Conservation (phyloP, 2,329 filamentous ascomycete species). For the Mycosphaerella sp. region DNA sequence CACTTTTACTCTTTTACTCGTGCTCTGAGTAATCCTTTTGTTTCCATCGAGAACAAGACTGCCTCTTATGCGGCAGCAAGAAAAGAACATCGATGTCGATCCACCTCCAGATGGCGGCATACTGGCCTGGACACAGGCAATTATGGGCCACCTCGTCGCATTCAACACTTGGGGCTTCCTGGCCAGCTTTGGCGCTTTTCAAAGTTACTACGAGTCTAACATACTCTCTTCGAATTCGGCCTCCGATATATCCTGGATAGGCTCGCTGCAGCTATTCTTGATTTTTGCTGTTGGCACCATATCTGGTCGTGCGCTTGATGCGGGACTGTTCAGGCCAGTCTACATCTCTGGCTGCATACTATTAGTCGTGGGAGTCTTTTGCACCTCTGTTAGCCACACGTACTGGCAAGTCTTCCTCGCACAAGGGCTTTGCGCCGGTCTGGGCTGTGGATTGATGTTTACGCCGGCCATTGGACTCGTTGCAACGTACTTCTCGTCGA, state of each 20-base stretch:
- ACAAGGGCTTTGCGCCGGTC: slow-evolving; percentile 42
- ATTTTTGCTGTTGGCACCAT: slow-evolving; percentile 27
- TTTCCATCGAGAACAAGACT: too few species aligned
- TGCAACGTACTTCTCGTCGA: slow-evolving; percentile 33
- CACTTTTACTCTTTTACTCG: too few species aligned
- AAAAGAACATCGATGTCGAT: neutral
- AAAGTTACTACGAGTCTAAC: neutral
- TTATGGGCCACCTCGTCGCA: slow-evolving; percentile 35
- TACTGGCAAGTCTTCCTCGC: slow-evolving; percentile 46
- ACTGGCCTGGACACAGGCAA: slow-evolving; percentile 42
- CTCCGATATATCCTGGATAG: slow-evolving; percentile 44
- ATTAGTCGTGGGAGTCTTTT: slow-evolving; percentile 38
- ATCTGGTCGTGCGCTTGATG: neutral
- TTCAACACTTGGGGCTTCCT: neutral
- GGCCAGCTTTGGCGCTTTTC: neutral
- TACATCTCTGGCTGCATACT: slow-evolving; percentile 35
- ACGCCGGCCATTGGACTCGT: slow-evolving; percentile 34
- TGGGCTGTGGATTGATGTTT: slow-evolving; percentile 40
- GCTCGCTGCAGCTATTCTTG: slow-evolving; percentile 46
- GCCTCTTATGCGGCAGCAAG: too few species aligned
- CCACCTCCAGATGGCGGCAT: slow-evolving; percentile 38
- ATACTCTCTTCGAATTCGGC: neutral
- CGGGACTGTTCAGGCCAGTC: slow-evolving; percentile 28
- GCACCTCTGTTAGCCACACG: slow-evolving; percentile 36
- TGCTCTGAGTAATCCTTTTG: too few species aligned